Evolutionary conservation across 768 basidiomycete genomes (phyloP), one percentile per base, ranked within the genome.

Genomic region (Solioccasus polychromus): DNA sequence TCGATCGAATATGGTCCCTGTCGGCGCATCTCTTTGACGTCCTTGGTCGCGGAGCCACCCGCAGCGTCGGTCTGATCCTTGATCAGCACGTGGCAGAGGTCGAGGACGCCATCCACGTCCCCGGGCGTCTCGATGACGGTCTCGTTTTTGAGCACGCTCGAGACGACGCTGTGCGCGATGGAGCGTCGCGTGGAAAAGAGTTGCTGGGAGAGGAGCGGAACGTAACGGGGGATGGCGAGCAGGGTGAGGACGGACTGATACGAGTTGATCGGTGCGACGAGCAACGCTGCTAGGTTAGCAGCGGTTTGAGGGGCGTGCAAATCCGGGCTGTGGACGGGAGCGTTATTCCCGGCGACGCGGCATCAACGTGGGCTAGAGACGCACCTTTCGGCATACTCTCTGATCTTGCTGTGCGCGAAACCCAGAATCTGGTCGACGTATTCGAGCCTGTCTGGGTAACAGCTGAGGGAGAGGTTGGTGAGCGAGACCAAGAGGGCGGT

Each of bases 241-340:
- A 99, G 78, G 0, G 95, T 97, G 47, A 99, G 85, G 15, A 94
- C 91, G 26, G 93, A 95, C 70, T 90, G 85, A 62, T 99, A 98
- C 8, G 92, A 92, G 61, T 92, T 93, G 58, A 97, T 95, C 2
- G 96, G 95, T 1, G 95, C 90, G 15, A 92, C 79, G 5, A 99
- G 83, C 26, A 98, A 78, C 3, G 92, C 80, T 22, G 94, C 82
- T n/a, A 98, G 86, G 60, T 98, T 92, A 24, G 82, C 72, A 2
- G 83, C 89, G 3, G 96, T 97, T 68, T 88, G 86, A 28, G 82
- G 83, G 15, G 88, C 77, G 56, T 96, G 88, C 1, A 98, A 73
- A 51, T 98, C 96, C 17, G 95, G 78, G 55, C 92, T 94, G 51
- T 2, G n/a, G n/a, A n/a, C n/a, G n/a, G n/a, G n/a, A n/a, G n/a